Conservation (phyloP, 1,284 basidiomycete genomes). For the Fistulina hepatica region DNA sequence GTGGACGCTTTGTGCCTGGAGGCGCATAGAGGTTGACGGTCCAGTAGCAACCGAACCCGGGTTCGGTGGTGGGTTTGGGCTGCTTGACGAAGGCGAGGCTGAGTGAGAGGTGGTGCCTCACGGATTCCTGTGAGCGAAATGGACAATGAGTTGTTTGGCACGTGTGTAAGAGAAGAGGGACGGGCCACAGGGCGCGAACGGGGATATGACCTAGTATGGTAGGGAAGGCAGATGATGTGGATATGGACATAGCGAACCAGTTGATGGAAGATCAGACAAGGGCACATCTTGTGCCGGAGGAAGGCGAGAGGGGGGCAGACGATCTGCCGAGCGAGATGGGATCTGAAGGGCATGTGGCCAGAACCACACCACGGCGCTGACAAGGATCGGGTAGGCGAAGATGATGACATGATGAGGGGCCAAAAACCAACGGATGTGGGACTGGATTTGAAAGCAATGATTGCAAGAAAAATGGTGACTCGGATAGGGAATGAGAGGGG, state of each 20-base stretch:
- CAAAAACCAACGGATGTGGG: conserved; percentile 9
- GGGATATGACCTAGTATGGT: too few species aligned
- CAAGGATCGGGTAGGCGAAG: too few species aligned
- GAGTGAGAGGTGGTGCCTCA: conserved; percentile 68
- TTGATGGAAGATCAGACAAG: conserved; percentile 5
- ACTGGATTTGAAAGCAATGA: conserved; percentile 7
- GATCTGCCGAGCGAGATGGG: too few species aligned
- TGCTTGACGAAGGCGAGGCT: conserved; percentile 71
- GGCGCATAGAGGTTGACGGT: conserved; percentile 70
- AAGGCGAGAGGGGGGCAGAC: too few species aligned
- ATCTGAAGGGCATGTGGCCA: too few species aligned
- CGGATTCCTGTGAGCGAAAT: conserved; percentile 71
- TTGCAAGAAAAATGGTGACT: conserved; percentile 8
- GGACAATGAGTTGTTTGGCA: conserved; percentile 1
- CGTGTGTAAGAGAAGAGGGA: conserved; percentile 11
- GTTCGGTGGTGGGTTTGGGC: conserved; percentile 67
- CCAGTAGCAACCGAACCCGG: conserved; percentile 77
- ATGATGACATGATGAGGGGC: too few species aligned
- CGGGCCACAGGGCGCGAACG: too few species aligned
- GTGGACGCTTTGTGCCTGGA: conserved; percentile 69
- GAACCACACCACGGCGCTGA: too few species aligned
- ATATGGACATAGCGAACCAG: too few species aligned
- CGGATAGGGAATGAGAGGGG: too few species aligned
- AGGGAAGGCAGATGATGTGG: too few species aligned
- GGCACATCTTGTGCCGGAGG: too few species aligned